phyloP scores from a whole-genome alignment of 768 basidiomycete species.

The Austroboletus eburneus region DNA sequence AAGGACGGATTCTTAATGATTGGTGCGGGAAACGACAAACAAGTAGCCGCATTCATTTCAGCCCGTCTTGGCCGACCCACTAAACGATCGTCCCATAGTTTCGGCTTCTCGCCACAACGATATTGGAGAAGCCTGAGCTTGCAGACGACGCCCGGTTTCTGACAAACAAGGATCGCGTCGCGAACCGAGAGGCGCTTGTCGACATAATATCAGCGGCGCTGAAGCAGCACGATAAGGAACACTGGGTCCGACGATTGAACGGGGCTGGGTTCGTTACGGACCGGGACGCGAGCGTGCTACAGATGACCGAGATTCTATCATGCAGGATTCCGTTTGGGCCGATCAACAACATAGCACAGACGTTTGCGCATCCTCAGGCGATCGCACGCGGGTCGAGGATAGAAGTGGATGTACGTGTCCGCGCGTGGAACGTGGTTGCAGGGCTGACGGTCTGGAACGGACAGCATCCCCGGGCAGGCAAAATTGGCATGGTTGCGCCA shows the following conservation, averaged over 20 bases:
- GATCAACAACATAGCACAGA: constrained; percentile 87
- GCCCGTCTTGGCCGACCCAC: constrained; percentile 1
- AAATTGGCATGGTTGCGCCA: constrained; percentile 74
- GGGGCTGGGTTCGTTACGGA: constrained; percentile 64
- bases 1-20: constrained; percentile 89
- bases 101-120: constrained; percentile 54
- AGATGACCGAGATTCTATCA: constrained; percentile 7
- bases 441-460: constrained; percentile 12
- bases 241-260: constrained; percentile 73
- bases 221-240: constrained; percentile 50
- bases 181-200: constrained; percentile 67
- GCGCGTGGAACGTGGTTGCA: constrained; percentile 30
- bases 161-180: constrained; percentile 73
- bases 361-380: constrained; percentile 87
- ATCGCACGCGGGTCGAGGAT: constrained; percentile 69
- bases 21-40: constrained; percentile 86
- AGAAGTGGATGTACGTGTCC: constrained; percentile 65
- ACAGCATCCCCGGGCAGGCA: constrained; percentile 72
- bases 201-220: constrained; percentile 62
- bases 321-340: constrained; percentile 87
- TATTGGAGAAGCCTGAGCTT: constrained; percentile 61
- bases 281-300: constrained; percentile 3
- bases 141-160: constrained; percentile 58
- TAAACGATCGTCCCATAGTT: constrained; percentile 48
- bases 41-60: constrained; percentile 41